Percentiles rank a stretch among this genome's conserved stretches.
Evolutionary conservation across 2,329 filamentous ascomycete species (phyloP).

Genomic region (Beauveria brongniartii): DNA sequence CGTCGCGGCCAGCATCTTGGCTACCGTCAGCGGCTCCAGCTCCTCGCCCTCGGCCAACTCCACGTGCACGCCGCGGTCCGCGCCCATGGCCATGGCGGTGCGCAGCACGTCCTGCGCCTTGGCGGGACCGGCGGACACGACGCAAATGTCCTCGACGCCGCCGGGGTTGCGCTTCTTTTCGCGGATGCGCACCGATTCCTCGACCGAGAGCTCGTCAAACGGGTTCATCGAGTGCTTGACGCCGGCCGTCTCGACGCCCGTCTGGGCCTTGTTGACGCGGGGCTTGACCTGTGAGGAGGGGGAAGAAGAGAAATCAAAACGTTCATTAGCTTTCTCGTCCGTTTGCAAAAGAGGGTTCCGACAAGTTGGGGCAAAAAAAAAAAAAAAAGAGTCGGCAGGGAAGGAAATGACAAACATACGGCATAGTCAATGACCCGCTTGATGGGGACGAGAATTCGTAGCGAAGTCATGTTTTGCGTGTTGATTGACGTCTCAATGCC

Average conservation of each 20-base stretch:
- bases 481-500: slow-evolving; percentile 17
- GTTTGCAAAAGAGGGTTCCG: background rate
- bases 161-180: slow-evolving; percentile 67
- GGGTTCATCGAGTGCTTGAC: slow-evolving; percentile 99
- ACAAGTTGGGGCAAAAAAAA: background rate
- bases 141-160: slow-evolving; percentile 85
- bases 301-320: background rate
- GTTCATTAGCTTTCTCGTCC: background rate
- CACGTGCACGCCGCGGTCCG: slow-evolving; percentile 84
- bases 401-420: slow-evolving; percentile 37
- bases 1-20: slow-evolving; percentile 76
- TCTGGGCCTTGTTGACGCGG: slow-evolving; percentile 63
- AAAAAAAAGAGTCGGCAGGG: background rate
- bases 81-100: slow-evolving; percentile 98
- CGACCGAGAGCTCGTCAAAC: slow-evolving; percentile 96
- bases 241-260: slow-evolving; percentile 81
- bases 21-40: slow-evolving; percentile 83
- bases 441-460: slow-evolving; percentile 71
- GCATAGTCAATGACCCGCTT: slow-evolving; percentile 86
- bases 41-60: slow-evolving; percentile 68
- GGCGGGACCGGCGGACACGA: slow-evolving; percentile 77
- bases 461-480: slow-evolving; percentile 43
- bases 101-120: slow-evolving; percentile 85
- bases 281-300: slow-evolving; percentile 49
- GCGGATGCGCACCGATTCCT: slow-evolving; percentile 90